A percentile compares a stretch with the other conserved stretches of the same genome.
These are phyloP conservation scores for Drechslerella stenobrocha DNA, from an alignment of 2,329 filamentous ascomycete genomes.

Conservation along the genomic window DNA sequence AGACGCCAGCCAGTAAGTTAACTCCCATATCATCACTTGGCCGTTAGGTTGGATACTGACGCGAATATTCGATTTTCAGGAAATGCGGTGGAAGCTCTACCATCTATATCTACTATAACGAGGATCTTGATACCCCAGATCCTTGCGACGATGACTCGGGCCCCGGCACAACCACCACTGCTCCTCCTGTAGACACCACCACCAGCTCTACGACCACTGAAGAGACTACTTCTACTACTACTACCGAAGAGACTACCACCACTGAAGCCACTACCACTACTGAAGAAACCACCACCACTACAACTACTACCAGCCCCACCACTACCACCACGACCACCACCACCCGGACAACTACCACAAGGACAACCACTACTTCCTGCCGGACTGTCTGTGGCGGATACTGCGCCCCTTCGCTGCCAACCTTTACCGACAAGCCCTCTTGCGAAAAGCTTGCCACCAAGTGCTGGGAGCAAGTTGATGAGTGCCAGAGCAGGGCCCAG, in stretches of 20 bases:
- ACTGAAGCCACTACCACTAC: conserved; percentile 18
- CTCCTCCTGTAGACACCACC: conserved; percentile 9
- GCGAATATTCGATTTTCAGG: background rate
- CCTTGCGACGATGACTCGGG: conserved; percentile 14
- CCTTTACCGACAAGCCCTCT: conserved; percentile 36
- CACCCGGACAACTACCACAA: background rate
- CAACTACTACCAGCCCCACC: background rate
- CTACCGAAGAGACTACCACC: conserved; percentile 9
- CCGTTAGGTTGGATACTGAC: background rate
- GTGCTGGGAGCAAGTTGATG: conserved; percentile 36
- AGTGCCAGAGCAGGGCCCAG: conserved; percentile 14
- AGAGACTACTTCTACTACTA: conserved; percentile 9
- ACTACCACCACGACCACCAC: background rate
- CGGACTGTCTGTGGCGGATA: conserved; percentile 41
- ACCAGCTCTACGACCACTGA: conserved; percentile 16
- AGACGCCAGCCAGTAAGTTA: conserved; percentile 23
- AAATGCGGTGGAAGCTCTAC: conserved; percentile 26
- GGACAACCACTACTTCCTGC: conserved; percentile 17
- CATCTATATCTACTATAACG: conserved; percentile 39
- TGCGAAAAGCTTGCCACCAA: conserved; percentile 22
- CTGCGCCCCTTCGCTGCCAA: conserved; percentile 41
- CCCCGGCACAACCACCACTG: conserved; percentile 2
- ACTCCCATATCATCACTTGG: background rate
- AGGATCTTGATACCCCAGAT: conserved; percentile 32
- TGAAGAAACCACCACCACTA: conserved; percentile 10